Percentiles rank a stretch among this genome's conserved stretches.
Evolutionary conservation across 2,329 filamentous ascomycete genomes (phyloP).

Genomic region (Ophiosphaerella korrae): DNA sequence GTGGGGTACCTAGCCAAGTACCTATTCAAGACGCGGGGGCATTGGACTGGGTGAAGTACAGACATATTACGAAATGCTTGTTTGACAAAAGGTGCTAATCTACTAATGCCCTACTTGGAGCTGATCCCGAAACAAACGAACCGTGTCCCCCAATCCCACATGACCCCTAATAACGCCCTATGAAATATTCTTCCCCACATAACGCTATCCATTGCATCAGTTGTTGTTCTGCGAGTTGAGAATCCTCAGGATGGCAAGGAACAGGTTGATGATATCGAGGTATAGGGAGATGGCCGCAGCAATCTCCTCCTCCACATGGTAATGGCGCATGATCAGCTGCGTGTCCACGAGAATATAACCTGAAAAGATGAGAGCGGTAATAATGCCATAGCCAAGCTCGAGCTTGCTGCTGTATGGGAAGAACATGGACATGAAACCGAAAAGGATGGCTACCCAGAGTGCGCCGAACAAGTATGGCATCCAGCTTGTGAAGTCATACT

Average conservation of each 20-base stretch:
- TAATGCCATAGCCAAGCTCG: slow-evolving; percentile 83
- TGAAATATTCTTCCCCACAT: background rate
- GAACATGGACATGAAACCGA: slow-evolving; percentile 91
- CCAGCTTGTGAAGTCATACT: slow-evolving; percentile 98
- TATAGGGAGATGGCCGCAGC: slow-evolving; percentile 94
- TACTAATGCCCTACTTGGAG: too few species aligned
- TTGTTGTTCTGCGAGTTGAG: slow-evolving; percentile 96
- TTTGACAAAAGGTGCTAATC: too few species aligned
- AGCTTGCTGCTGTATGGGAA: slow-evolving; percentile 80
- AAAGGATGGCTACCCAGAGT: slow-evolving; percentile 88
- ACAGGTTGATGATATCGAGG: slow-evolving; percentile 95
- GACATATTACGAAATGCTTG: too few species aligned
- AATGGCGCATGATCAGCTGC: slow-evolving; percentile 91
- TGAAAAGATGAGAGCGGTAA: slow-evolving; percentile 86
- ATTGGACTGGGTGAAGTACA: too few species aligned
- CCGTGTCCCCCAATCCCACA: background rate
- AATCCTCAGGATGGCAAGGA: slow-evolving; percentile 92
- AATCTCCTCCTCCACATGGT: slow-evolving; percentile 98
- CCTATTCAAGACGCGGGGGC: too few species aligned
- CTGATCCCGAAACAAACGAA: too few species aligned
- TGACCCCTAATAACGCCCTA: background rate
- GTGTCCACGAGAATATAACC: slow-evolving; percentile 96
- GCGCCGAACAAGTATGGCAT: slow-evolving; percentile 91
- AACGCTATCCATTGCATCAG: slow-evolving; percentile 53
- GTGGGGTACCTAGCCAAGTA: too few species aligned